Conservation (phyloP, 2,329 filamentous ascomycete genomes). For the Beauveria pseudobassiana region DNA sequence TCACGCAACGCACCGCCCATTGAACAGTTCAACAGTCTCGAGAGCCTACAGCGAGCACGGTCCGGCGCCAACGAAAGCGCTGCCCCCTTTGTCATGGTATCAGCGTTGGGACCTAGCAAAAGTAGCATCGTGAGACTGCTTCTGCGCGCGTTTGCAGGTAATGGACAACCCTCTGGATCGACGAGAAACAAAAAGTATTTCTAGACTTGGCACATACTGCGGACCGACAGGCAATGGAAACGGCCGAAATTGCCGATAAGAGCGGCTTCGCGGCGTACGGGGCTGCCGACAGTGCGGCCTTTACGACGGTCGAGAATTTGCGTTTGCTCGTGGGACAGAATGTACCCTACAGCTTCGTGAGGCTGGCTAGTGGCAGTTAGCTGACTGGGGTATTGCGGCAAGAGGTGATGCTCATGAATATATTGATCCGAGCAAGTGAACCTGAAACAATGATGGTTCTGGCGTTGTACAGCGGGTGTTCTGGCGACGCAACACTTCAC, state of each 20-base stretch:
- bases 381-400: conserved; percentile 31
- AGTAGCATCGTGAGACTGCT: conserved; percentile 71
- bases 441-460: not conserved
- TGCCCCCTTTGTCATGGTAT: conserved; percentile 74
- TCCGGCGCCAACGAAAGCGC: conserved; percentile 37
- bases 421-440: not conserved
- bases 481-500: not conserved
- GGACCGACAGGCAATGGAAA: conserved; percentile 52
- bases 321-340: conserved; percentile 76
- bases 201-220: conserved; percentile 63
- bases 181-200: conserved; percentile 56
- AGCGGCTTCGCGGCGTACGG: conserved; percentile 76
- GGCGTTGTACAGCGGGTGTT: not conserved
- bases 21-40: conserved; percentile 72
- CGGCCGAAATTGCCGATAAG: conserved; percentile 60
- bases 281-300: conserved; percentile 71
- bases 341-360: conserved; percentile 80
- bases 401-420: not conserved
- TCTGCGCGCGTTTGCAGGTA: conserved; percentile 59
- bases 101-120: conserved; percentile 70
- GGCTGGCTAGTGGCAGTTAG: conserved; percentile 54
- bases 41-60: conserved; percentile 49
- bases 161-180: conserved; percentile 21
- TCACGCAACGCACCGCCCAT: conserved; percentile 60
- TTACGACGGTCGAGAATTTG: conserved; percentile 76